Percentiles rank a stretch among this genome's conserved stretches.
These are phyloP conservation scores for Picea abies DNA, from an alignment of 83 land plant species.

Conservation along the genomic window DNA sequence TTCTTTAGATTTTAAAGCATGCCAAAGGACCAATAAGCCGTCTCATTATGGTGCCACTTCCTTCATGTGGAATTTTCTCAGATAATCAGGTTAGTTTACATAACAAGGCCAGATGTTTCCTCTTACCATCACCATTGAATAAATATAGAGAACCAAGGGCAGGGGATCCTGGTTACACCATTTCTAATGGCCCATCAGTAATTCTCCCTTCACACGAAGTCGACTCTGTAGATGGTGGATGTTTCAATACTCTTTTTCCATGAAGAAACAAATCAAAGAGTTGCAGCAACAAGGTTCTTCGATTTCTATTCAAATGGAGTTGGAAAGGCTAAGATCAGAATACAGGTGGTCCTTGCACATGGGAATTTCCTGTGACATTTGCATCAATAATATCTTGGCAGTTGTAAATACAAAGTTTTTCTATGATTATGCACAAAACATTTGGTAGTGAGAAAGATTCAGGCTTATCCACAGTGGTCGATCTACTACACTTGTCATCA, in stretches of 20 bases:
- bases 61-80: not conserved
- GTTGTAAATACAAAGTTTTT: no score
- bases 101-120: slow-evolving; percentile 32
- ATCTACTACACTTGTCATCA: no score
- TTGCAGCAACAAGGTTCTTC: not conserved
- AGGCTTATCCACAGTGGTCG: no score
- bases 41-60: slow-evolving; percentile 54
- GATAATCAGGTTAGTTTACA: slow-evolving; percentile 33
- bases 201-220: slow-evolving; percentile 5
- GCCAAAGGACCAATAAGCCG: slow-evolving; percentile 73
- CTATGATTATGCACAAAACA: no score
- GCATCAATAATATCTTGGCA: no score
- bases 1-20: no score
- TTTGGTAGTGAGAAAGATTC: no score
- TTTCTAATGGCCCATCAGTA: slow-evolving; percentile 15
- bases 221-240: slow-evolving; percentile 15
- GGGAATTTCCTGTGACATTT: not conserved
- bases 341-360: slow-evolving; percentile 58
- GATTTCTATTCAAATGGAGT: slow-evolving; percentile 34
- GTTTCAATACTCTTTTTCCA: slow-evolving; percentile 16
- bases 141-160: slow-evolving; percentile 22
- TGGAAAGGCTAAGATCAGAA: slow-evolving; percentile 70
- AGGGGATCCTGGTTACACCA: not conserved
- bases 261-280: slow-evolving; percentile 34
- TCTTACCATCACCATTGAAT: slow-evolving; percentile 36